These are phyloP conservation scores for Rosa persica DNA, from an alignment of 306 rosid genomes.

Conservation along the genomic window DNA sequence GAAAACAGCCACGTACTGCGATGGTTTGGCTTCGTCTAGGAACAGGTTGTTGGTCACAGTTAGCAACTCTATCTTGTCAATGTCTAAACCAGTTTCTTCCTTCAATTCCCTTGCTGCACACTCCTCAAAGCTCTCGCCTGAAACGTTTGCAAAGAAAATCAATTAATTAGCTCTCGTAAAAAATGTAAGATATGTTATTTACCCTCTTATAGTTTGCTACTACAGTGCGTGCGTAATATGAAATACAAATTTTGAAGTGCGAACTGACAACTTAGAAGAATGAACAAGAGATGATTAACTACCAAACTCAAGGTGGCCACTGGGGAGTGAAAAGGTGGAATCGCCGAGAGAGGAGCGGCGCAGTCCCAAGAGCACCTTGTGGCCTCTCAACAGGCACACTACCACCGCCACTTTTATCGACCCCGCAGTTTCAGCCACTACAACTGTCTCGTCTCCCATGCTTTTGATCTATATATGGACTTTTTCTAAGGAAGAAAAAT, in stretches of 20 bases:
- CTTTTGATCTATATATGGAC: background rate
- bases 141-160: no score
- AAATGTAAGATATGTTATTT: no score
- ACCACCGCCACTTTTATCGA: conserved; percentile 18
- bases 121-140: conserved; percentile 73
- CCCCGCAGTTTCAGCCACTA: background rate
- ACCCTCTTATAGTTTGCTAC: no score
- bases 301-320: conserved; percentile 35
- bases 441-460: background rate
- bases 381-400: conserved; percentile 10
- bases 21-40: no score
- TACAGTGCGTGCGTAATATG: no score
- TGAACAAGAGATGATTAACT: no score
- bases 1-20: no score
- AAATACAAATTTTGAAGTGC: no score
- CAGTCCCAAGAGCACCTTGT: conserved; percentile 3
- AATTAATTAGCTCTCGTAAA: no score
- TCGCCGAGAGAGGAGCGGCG: conserved; percentile 23
- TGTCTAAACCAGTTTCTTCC: conserved; percentile 63
- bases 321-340: conserved; percentile 22
- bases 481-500: background rate
- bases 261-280: no score
- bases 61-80: conserved; percentile 37
- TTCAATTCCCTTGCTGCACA: conserved; percentile 62
- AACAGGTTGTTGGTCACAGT: background rate